These are phyloP conservation scores for Alopecurus myosuroides DNA, from an alignment of 176 grass and related monocot genomes.

Conservation along the genomic window DNA sequence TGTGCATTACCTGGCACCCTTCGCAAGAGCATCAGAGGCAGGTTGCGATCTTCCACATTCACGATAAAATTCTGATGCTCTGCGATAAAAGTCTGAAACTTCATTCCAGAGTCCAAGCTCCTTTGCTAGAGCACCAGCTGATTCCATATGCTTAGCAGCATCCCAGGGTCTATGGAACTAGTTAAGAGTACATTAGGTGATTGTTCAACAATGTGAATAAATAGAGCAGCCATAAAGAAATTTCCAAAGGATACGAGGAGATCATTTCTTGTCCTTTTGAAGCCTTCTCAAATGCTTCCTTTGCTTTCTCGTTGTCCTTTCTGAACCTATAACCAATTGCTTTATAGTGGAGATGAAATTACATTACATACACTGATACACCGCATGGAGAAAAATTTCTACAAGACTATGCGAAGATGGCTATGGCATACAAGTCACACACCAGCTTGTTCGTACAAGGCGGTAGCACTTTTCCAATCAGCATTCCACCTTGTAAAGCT, in stretches of 20 bases:
- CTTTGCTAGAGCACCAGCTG: conserved; percentile 90
- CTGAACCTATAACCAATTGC: conserved; percentile 81
- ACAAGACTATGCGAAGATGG: neutral
- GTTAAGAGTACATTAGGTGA: conserved; percentile 34
- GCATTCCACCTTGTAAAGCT: conserved; percentile 98
- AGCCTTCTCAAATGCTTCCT: conserved; percentile 98
- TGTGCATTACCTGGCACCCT: conserved; percentile 79
- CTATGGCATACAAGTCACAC: neutral
- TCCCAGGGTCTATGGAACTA: conserved; percentile 81
- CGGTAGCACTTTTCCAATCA: conserved; percentile 88
- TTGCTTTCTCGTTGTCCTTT: conserved; percentile 95
- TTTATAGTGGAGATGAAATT: conserved; percentile 42
- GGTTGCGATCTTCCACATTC: conserved; percentile 93
- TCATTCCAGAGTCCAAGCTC: conserved; percentile 84
- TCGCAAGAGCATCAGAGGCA: conserved; percentile 93
- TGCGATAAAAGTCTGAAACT: conserved; percentile 76
- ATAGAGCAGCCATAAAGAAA: neutral
- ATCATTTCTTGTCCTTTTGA: conserved; percentile 99
- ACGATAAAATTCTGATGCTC: conserved; percentile 86
- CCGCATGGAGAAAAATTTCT: neutral
- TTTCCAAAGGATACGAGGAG: conserved; percentile 71
- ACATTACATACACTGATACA: conserved; percentile 5
- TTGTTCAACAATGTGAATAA: conserved; percentile 26
- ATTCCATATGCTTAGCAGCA: conserved; percentile 98
- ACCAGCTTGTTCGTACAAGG: conserved; percentile 98